Percentiles rank a stretch among this genome's conserved stretches.
These are phyloP conservation scores for Dendrocalamus sinicus DNA, from an alignment of 176 grass and related monocot species.

Conservation along the genomic window DNA sequence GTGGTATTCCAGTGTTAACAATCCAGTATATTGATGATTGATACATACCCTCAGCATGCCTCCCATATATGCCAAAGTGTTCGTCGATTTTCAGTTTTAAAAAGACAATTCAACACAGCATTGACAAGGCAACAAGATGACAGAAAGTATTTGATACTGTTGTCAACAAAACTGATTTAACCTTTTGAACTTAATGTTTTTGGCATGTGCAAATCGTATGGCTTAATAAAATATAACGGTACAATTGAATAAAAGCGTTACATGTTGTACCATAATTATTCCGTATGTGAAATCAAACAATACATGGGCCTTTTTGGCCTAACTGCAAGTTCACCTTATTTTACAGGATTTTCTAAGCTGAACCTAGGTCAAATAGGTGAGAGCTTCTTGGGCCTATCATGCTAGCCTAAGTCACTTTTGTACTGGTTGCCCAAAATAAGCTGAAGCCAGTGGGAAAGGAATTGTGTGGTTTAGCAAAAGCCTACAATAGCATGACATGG, in stretches of 20 bases:
- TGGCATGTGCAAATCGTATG: neutral
- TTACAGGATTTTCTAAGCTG: neutral
- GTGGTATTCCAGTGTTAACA: neutral
- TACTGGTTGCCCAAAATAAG: neutral
- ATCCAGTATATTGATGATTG: neutral
- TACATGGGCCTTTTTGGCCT: neutral
- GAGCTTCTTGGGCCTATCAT: constrained; percentile 5
- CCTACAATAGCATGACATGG: neutral
- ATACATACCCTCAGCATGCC: neutral
- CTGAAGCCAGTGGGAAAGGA: neutral
- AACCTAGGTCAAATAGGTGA: neutral
- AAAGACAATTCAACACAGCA: neutral
- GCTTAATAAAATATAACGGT: neutral
- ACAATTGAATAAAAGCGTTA: neutral
- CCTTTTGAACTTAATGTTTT: neutral
- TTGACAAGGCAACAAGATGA: neutral
- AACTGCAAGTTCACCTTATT: neutral
- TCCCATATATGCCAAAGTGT: neutral
- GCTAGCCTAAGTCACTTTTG: neutral
- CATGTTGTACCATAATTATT: constrained; percentile 13
- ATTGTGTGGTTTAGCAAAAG: neutral
- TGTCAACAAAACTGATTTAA: neutral
- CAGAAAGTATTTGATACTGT: neutral
- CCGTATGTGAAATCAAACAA: constrained; percentile 6
- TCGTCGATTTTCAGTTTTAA: neutral